Conservation (phyloP, 768 basidiomycete genomes). For the Leccinum olivaceopallidum region DNA sequence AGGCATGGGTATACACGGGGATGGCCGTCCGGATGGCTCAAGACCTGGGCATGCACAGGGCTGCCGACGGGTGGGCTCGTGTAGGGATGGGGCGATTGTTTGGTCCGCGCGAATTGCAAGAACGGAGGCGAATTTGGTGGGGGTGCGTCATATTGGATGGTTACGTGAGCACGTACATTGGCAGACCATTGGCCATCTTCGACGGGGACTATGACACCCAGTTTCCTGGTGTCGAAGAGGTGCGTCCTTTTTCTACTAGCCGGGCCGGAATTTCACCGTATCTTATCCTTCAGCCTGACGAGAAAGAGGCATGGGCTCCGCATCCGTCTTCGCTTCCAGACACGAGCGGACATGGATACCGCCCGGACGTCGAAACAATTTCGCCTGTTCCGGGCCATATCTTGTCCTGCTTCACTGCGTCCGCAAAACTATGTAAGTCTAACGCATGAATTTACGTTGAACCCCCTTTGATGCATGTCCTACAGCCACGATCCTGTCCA, state of each 20-base stretch:
- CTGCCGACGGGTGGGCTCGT: constrained; percentile 76
- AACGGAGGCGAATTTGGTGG: constrained; percentile 76
- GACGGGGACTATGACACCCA: constrained; percentile 77
- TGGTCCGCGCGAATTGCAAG: constrained; percentile 59
- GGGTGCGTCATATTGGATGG: constrained; percentile 78
- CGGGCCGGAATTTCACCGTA: constrained; percentile 7
- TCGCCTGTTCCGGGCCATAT: constrained; percentile 45
- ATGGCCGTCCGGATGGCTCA: constrained; percentile 94
- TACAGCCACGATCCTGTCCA: constrained; percentile 66
- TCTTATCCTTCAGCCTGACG: constrained; percentile 51
- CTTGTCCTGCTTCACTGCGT: constrained; percentile 77
- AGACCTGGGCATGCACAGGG: constrained; percentile 81
- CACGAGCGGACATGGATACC: constrained; percentile 31
- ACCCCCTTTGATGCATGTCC: constrained; percentile 10
- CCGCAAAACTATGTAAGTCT: constrained; percentile 66
- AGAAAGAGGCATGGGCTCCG: constrained; percentile 54
- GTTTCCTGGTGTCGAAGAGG: constrained; percentile 61
- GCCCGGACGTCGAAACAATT: constrained; percentile 17
- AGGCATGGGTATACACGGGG: constrained; percentile 83
- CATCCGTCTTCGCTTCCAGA: constrained; percentile 38
- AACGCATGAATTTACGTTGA: background rate
- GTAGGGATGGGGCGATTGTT: constrained; percentile 60
- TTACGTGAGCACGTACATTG: constrained; percentile 79
- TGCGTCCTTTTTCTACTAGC: constrained; percentile 22
- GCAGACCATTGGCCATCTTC: constrained; percentile 71